These are phyloP conservation scores for Verbascum thapsus DNA, from an alignment of 257 asterid species.

Conservation along the genomic window DNA sequence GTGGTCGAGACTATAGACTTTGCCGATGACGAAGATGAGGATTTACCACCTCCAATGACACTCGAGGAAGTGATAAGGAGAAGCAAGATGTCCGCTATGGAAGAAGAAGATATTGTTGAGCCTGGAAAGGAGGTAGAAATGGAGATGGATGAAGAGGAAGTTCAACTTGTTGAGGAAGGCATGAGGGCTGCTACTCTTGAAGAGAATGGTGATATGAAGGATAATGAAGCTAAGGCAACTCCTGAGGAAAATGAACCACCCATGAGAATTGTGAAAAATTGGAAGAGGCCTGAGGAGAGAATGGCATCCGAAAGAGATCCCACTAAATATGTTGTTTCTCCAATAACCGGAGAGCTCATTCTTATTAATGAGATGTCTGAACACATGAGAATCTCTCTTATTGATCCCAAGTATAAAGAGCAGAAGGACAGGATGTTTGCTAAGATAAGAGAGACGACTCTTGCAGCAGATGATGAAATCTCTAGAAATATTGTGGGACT, in stretches of 20 bases:
- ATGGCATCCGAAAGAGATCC: constrained; percentile 82
- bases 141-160: constrained; percentile 99
- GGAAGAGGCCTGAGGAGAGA: constrained; percentile 96
- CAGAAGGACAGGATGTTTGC: constrained; percentile 99
- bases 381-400: constrained; percentile 93
- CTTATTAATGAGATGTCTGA: constrained; percentile 91
- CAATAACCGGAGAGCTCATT: constrained; percentile 87
- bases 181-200: constrained; percentile 84
- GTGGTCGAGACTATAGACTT: constrained; percentile 92
- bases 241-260: constrained; percentile 78
- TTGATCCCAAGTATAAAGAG: constrained; percentile 93
- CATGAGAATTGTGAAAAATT: constrained; percentile 89
- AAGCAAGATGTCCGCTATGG: constrained; percentile 76
- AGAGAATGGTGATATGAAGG: constrained; percentile 56
- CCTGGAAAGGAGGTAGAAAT: constrained; percentile 93
- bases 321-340: constrained; percentile 75
- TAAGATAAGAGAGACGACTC: constrained; percentile 88
- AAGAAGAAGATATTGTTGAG: constrained; percentile 76
- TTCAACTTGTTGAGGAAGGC: constrained; percentile 90
- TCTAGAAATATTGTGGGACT: constrained; percentile 92
- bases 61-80: constrained; percentile 94
- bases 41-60: constrained; percentile 94
- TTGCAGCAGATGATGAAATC: constrained; percentile 93
- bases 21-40: constrained; percentile 95
- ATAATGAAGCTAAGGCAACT: constrained; percentile 44